Conservation (phyloP, 225 moss, liverwort and hornwort species). For the Sphagnum tenellum region DNA sequence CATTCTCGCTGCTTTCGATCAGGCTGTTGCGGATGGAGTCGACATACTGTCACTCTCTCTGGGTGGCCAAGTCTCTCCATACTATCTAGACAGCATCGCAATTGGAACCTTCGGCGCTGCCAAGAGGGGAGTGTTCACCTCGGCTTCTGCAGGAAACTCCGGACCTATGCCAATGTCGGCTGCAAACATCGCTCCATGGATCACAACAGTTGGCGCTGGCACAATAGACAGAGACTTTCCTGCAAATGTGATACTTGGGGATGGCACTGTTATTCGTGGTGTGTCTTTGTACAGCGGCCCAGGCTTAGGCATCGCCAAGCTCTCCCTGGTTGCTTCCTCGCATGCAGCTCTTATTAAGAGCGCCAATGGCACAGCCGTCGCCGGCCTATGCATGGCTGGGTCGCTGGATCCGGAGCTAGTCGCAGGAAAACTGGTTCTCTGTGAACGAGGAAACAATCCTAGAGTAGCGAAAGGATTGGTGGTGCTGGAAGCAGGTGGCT, state of each 20-base stretch:
- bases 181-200: slow-evolving; percentile 51
- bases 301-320: slow-evolving; percentile 5
- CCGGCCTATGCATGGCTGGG: slow-evolving; percentile 23
- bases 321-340: no score
- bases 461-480: slow-evolving; percentile 39
- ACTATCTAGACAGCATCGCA: slow-evolving; percentile 19
- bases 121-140: slow-evolving; percentile 56
- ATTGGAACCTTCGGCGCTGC: slow-evolving; percentile 45
- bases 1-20: slow-evolving; percentile 49
- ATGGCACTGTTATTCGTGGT: slow-evolving; percentile 18
- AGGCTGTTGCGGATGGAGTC: slow-evolving; percentile 57
- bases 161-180: slow-evolving; percentile 29
- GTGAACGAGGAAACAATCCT: slow-evolving; percentile 31
- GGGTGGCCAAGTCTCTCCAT: slow-evolving; percentile 24
- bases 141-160: slow-evolving; percentile 42
- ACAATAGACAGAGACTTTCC: slow-evolving; percentile 53
- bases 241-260: slow-evolving; percentile 33
- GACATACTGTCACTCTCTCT: slow-evolving; percentile 61
- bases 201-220: slow-evolving; percentile 55
- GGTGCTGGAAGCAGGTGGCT: slow-evolving; percentile 20
- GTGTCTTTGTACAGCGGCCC: slow-evolving; percentile 32
- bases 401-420: slow-evolving; percentile 23
- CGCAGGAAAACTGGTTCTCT: slow-evolving; percentile 48
- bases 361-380: not conserved
- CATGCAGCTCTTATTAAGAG: no score